phyloP scores from a whole-genome alignment of 2,329 filamentous ascomycete genomes.

The Diaporthe sp. region DNA sequence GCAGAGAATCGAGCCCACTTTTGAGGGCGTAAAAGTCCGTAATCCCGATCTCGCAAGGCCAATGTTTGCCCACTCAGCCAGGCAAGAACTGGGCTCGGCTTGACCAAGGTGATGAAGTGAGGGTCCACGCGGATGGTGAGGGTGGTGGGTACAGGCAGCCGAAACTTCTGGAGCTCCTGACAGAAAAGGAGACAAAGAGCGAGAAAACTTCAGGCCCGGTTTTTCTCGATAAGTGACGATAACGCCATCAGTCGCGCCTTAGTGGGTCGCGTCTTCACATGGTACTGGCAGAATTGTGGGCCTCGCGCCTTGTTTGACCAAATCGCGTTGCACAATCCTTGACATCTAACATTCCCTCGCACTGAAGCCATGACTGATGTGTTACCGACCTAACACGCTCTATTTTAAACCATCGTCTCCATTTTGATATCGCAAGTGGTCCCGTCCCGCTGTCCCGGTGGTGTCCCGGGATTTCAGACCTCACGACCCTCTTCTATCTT shows the following conservation, averaged over 20 bases:
- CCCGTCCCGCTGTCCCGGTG: slow-evolving; percentile 5
- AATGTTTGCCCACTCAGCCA: neutral
- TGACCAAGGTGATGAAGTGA: neutral
- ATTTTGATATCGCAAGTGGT: slow-evolving; percentile 8
- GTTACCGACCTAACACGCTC: neutral
- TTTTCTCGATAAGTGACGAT: slow-evolving; percentile 29
- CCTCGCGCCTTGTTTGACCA: slow-evolving; percentile 3
- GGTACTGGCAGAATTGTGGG: slow-evolving; percentile 2
- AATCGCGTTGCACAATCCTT: slow-evolving; percentile 13
- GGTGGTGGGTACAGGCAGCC: slow-evolving; percentile 17
- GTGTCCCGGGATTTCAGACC: neutral
- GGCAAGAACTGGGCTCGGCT: neutral
- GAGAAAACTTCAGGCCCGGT: slow-evolving; percentile 11
- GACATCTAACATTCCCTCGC: neutral
- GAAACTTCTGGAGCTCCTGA: slow-evolving; percentile 23
- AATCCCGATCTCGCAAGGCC: slow-evolving; percentile 28
- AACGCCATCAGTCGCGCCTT: slow-evolving; percentile 27
- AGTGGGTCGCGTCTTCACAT: slow-evolving; percentile 23
- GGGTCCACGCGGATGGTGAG: slow-evolving; percentile 4
- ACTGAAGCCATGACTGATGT: neutral
- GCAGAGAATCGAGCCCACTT: slow-evolving; percentile 33
- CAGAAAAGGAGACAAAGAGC: slow-evolving; percentile 19
- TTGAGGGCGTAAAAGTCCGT: slow-evolving; percentile 20
- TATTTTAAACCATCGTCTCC: neutral
- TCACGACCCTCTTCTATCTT: neutral